These are phyloP conservation scores for Chamaecrista fasciculata DNA, from an alignment of 306 rosid genomes.

Conservation along the genomic window DNA sequence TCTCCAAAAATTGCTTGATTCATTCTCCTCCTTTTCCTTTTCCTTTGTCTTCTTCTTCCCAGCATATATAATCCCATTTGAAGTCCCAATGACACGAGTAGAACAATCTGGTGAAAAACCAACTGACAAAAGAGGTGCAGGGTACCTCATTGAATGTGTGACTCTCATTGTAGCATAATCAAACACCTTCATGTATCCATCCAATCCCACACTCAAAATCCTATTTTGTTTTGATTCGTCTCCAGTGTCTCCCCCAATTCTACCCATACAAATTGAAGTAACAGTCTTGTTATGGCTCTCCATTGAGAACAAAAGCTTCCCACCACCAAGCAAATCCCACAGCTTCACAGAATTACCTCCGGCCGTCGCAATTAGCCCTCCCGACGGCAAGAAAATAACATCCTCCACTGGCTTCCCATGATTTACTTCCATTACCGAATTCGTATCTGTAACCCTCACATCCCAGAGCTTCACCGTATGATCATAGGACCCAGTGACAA, in stretches of 20 bases:
- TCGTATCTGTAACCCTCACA: slow-evolving; percentile 54
- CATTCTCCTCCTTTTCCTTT: slow-evolving; percentile 45
- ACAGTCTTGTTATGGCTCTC: slow-evolving; percentile 94
- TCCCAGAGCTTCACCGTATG: slow-evolving; percentile 91
- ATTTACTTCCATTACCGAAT: slow-evolving; percentile 46
- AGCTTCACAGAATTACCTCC: slow-evolving; percentile 82
- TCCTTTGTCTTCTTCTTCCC: slow-evolving; percentile 49
- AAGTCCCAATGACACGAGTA: slow-evolving; percentile 66
- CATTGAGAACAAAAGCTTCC: slow-evolving; percentile 68
- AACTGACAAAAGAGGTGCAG: slow-evolving; percentile 78
- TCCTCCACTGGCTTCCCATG: slow-evolving; percentile 86
- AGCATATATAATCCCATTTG: slow-evolving; percentile 75
- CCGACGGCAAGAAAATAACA: slow-evolving; percentile 67
- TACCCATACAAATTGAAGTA: slow-evolving; percentile 66
- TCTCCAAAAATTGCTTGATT: slow-evolving; percentile 36
- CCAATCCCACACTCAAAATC: slow-evolving; percentile 82
- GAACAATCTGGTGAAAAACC: slow-evolving; percentile 58
- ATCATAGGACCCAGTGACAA: slow-evolving; percentile 83
- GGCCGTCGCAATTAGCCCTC: slow-evolving; percentile 78
- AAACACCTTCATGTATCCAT: slow-evolving; percentile 92
- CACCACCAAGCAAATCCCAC: slow-evolving; percentile 93
- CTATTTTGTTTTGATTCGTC: slow-evolving; percentile 61
- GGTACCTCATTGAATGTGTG: slow-evolving; percentile 86
- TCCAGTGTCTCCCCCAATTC: slow-evolving; percentile 14
- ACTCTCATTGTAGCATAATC: slow-evolving; percentile 56